Conservation (phyloP, 331 rosid species). For the Saraca asoca region DNA sequence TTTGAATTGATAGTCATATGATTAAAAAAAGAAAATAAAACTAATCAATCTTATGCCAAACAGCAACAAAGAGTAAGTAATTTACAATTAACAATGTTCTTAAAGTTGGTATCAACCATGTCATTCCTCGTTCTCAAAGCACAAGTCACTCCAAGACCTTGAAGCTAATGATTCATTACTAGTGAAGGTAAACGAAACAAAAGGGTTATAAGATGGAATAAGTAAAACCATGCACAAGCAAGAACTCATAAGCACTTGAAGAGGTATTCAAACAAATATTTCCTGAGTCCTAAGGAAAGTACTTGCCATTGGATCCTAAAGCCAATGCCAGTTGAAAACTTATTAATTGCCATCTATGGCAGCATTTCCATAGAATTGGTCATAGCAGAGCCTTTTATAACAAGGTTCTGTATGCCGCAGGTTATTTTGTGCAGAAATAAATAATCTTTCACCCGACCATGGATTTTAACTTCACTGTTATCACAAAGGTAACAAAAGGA, state of each 20-base stretch:
- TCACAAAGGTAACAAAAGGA: slow-evolving; percentile 18
- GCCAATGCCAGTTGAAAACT: slow-evolving; percentile 1
- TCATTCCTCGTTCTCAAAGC: too few relatives aligned
- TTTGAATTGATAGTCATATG: too few relatives aligned
- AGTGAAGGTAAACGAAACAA: slow-evolving; percentile 3
- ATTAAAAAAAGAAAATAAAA: too few relatives aligned
- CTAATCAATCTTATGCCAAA: too few relatives aligned
- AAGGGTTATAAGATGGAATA: slow-evolving; percentile 13
- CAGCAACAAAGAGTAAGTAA: too few relatives aligned
- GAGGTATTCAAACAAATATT: slow-evolving; percentile 19
- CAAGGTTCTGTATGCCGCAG: slow-evolving; percentile 4
- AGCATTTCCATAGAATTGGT: slow-evolving; percentile 20
- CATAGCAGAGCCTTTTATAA: slow-evolving; percentile 3
- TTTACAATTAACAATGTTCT: too few relatives aligned
- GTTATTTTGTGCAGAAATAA: slow-evolving; percentile 17
- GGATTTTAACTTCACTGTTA: slow-evolving; percentile 36
- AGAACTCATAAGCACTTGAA: slow-evolving; percentile 21
- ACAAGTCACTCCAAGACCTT: too few relatives aligned
- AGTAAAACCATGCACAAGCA: slow-evolving; percentile 17
- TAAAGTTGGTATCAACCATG: too few relatives aligned
- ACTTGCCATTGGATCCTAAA: background rate
- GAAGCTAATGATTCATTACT: too few relatives aligned
- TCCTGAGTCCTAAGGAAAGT: background rate
- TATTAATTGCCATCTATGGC: slow-evolving; percentile 20
- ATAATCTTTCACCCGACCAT: slow-evolving; percentile 16